Conservation (phyloP, 2,329 filamentous ascomycete genomes). For the Trichoderma sp. region DNA sequence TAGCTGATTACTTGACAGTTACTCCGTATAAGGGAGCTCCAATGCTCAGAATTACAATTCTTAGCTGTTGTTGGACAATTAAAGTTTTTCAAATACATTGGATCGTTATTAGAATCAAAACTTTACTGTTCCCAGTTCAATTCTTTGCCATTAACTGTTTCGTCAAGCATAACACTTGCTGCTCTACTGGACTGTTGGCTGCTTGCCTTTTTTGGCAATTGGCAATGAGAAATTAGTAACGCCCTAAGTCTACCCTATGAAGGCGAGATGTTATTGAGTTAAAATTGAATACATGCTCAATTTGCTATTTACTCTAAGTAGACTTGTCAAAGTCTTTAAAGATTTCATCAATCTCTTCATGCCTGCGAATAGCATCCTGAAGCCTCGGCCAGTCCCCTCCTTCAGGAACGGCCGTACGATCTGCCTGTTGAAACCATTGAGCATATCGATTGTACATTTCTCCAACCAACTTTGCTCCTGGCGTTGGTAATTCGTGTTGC, state of each 20-base stretch:
- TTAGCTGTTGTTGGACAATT: not conserved
- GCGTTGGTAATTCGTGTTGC: not conserved
- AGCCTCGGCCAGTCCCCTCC: slow-evolving; percentile 13
- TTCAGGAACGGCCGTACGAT: not conserved
- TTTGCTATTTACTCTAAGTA: not conserved
- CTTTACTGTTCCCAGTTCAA: not conserved
- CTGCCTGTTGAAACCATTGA: slow-evolving; percentile 6
- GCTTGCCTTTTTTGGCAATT: not conserved
- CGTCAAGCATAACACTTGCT: not conserved
- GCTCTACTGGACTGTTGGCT: not conserved
- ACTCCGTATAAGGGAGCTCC: not conserved
- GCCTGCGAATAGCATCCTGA: slow-evolving; percentile 13
- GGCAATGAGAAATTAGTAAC: too few relatives aligned
- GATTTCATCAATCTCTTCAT: slow-evolving; percentile 7
- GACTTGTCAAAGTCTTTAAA: not conserved
- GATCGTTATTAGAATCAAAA: not conserved
- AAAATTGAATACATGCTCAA: not conserved
- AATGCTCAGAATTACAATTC: not conserved
- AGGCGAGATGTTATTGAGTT: not conserved
- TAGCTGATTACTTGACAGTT: not conserved
- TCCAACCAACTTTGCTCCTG: slow-evolving; percentile 9
- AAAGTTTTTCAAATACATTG: not conserved
- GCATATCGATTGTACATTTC: slow-evolving; percentile 20
- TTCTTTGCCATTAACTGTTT: not conserved
- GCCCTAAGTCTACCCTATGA: not conserved